phyloP scores from a whole-genome alignment of 2,329 filamentous ascomycete species.

The Cercospora berteroae region DNA sequence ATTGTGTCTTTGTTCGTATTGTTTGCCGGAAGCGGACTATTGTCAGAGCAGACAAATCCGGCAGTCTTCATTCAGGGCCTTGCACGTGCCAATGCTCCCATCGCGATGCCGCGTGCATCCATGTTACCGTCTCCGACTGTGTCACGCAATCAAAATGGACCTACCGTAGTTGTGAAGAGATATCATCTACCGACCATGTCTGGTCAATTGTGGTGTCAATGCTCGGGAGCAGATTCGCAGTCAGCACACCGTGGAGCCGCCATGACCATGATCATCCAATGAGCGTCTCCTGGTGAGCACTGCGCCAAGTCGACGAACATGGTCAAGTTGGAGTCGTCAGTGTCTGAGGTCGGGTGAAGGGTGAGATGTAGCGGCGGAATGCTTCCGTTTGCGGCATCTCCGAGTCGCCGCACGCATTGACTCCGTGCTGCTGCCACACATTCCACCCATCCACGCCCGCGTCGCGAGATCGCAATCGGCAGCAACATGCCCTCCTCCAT shows the following conservation, averaged over 20 bases:
- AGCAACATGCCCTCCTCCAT: constrained; percentile 20
- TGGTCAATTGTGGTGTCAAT: background rate
- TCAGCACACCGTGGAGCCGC: background rate
- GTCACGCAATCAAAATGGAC: background rate
- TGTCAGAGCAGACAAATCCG: background rate
- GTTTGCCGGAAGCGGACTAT: background rate
- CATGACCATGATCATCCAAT: background rate
- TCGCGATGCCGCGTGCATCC: background rate
- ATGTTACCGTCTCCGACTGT: background rate
- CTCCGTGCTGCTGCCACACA: background rate
- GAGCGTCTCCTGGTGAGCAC: background rate
- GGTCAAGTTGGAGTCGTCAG: background rate
- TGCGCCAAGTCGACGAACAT: background rate
- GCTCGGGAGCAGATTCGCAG: background rate
- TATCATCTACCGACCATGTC: background rate
- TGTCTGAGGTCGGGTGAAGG: background rate
- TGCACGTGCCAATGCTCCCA: background rate
- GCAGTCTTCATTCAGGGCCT: background rate
- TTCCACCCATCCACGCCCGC: background rate
- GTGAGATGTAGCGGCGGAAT: background rate
- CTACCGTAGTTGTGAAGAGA: background rate
- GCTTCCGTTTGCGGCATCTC: background rate
- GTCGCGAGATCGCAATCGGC: background rate
- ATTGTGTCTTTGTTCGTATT: background rate
- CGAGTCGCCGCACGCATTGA: background rate